A percentile compares a stretch with the other conserved stretches of the same genome.
Evolutionary conservation across 345 rosid genomes (phyloP).

Genomic region (Litchi chinensis): DNA sequence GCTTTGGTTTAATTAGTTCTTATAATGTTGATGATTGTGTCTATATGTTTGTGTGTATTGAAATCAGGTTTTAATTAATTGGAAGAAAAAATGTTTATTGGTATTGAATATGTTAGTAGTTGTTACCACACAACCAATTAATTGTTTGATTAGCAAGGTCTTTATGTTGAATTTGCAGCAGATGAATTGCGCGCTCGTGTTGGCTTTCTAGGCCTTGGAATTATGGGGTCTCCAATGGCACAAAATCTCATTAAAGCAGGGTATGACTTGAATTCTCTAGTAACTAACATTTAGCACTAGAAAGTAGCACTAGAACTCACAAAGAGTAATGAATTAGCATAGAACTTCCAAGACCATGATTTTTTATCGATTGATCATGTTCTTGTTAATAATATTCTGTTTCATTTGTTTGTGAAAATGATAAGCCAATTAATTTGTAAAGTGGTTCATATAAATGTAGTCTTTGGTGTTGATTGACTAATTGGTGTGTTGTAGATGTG

Average conservation of each 20-base stretch:
- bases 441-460: not conserved
- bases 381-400: not conserved
- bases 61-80: not conserved
- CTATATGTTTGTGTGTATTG: not conserved
- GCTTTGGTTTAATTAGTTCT: not conserved
- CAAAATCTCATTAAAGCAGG: slow-evolving; percentile 91
- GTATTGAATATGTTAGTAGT: not conserved
- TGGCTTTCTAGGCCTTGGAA: slow-evolving; percentile 95
- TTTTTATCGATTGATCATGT: not conserved
- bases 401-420: not conserved
- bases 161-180: slow-evolving; percentile 30
- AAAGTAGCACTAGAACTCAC: not conserved
- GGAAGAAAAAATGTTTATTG: not conserved
- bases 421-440: not conserved
- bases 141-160: not conserved
- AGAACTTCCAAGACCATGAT: not conserved
- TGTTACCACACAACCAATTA: not conserved
- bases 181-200: slow-evolving; percentile 44
- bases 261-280: slow-evolving; percentile 38
- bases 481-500: slow-evolving; percentile 53
- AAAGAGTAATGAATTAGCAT: not conserved
- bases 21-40: not conserved
- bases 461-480: slow-evolving; percentile 5
- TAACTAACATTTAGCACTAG: slow-evolving; percentile 3
- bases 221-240: slow-evolving; percentile 97